Evolutionary conservation across 768 basidiomycete genomes (phyloP).

Genomic region (Trametes cubensis): DNA sequence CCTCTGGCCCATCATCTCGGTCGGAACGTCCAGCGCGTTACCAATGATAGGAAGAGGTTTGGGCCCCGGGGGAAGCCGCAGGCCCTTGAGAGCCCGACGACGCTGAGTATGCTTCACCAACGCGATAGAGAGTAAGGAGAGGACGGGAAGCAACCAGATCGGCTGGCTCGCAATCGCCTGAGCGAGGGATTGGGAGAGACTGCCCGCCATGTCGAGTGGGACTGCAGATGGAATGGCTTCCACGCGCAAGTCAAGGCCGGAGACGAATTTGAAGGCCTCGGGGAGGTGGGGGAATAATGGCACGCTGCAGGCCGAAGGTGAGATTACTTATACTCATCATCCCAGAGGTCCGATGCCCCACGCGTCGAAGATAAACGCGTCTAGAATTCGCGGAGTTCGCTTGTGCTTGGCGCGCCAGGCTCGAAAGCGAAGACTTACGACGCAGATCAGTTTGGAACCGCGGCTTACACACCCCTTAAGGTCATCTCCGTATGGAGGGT

Average conservation of each 20-base stretch:
- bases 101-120: constrained; percentile 6
- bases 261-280: not conserved
- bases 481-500: too few relatives aligned
- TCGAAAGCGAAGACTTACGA: not conserved
- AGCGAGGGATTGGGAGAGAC: not conserved
- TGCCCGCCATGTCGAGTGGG: not conserved
- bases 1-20: constrained; percentile 11
- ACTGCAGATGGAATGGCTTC: constrained; percentile 1
- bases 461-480: not conserved
- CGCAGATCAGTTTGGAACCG: constrained; percentile 1
- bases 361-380: not conserved
- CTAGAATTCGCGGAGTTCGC: constrained; percentile 4
- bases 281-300: not conserved
- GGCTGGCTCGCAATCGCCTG: constrained; percentile 2
- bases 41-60: constrained; percentile 30
- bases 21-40: constrained; percentile 29
- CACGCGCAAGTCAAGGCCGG: too few relatives aligned
- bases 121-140: constrained; percentile 7
- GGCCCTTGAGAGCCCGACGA: not conserved
- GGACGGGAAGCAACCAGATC: constrained; percentile 11
- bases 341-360: not conserved
- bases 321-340: constrained; percentile 1
- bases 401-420: not conserved
- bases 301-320: not conserved
- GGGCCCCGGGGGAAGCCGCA: constrained; percentile 31